Evolutionary conservation across 352 stramenopile genomes (phyloP).

Genomic region (Phytophthora litchii): DNA sequence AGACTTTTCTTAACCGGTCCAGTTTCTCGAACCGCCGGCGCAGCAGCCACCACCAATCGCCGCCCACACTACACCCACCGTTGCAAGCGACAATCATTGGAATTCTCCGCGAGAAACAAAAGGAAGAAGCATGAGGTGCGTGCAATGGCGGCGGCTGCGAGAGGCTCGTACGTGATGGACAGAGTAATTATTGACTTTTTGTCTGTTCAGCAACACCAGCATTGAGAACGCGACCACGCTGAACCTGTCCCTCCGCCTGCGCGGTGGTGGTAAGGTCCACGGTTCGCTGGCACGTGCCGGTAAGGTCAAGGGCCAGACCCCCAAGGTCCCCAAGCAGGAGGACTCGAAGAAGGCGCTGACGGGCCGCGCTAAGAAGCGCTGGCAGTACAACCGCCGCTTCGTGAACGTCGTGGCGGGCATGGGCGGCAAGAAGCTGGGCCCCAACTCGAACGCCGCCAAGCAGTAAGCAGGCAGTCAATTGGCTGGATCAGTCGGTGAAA

Average conservation of each 20-base stretch:
- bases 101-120: conserved; percentile 71
- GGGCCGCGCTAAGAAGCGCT: conserved; percentile 99
- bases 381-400: conserved; percentile 99
- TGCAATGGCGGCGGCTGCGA: not conserved
- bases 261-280: conserved; percentile 98
- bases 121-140: conserved; percentile 70
- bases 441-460: conserved; percentile 99
- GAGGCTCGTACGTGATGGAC: no score
- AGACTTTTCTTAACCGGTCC: no score
- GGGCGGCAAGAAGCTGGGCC: conserved; percentile 97
- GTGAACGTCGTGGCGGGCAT: conserved; percentile 98
- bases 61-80: conserved; percentile 11
- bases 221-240: conserved; percentile 98
- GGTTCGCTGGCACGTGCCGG: conserved; percentile 99
- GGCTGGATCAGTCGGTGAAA: conserved; percentile 14
- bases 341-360: conserved; percentile 98
- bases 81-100: conserved; percentile 42
- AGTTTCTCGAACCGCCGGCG: no score
- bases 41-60: conserved; percentile 33
- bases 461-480: conserved; percentile 39
- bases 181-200: not conserved
- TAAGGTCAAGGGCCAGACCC: conserved; percentile 99
- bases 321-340: conserved; percentile 99
- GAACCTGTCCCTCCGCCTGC: conserved; percentile 95
- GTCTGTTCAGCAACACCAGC: conserved; percentile 91